Percentiles rank a stretch among this genome's conserved stretches.
Conservation (phyloP, 1,139 yeast species). For the Candida mesenterica region DNA sequence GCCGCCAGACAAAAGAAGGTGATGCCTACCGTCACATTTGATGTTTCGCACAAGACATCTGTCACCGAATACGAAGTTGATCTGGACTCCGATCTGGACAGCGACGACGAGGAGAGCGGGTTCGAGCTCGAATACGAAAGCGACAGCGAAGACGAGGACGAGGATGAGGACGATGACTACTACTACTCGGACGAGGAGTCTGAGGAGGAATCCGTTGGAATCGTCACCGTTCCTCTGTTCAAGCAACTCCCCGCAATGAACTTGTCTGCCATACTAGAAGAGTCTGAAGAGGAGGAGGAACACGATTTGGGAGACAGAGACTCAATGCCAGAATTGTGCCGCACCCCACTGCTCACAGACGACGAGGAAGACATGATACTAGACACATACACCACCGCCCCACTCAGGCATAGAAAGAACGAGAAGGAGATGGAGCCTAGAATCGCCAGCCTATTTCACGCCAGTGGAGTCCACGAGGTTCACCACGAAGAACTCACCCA, state of each 20-base stretch:
- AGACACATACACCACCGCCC: slow-evolving; percentile 1
- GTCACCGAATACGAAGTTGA: slow-evolving; percentile 24
- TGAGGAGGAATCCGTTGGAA: slow-evolving; percentile 6
- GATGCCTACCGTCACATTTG: slow-evolving; percentile 12
- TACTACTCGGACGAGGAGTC: slow-evolving; percentile 24
- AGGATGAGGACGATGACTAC: slow-evolving; percentile 23
- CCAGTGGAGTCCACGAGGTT: slow-evolving; percentile 2
- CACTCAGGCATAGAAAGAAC: slow-evolving; percentile 2
- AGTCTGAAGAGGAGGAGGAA: slow-evolving; percentile 27
- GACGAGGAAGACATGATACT: slow-evolving; percentile 22
- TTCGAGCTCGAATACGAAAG: slow-evolving; percentile 4
- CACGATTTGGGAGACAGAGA: slow-evolving; percentile 12
- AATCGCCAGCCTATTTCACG: slow-evolving; percentile 6
- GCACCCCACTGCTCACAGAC: slow-evolving; percentile 23
- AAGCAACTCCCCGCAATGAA: slow-evolving; percentile 26
- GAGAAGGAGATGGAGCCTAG: slow-evolving; percentile 11
- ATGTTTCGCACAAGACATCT: slow-evolving; percentile 15
- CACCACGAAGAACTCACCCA: slow-evolving; percentile 13
- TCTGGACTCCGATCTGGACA: slow-evolving; percentile 14
- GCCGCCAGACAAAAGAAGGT: slow-evolving; percentile 8
- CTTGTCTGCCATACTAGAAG: slow-evolving; percentile 20
- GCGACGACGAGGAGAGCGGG: slow-evolving; percentile 12
- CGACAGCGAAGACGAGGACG: slow-evolving; percentile 10
- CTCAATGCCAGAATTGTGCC: slow-evolving; percentile 26
- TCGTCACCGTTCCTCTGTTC: slow-evolving; percentile 9